A percentile compares a stretch with the other conserved stretches of the same genome.
Conservation (phyloP, 2,329 filamentous ascomycete genomes). For the Sarocladiaceae sp. region DNA sequence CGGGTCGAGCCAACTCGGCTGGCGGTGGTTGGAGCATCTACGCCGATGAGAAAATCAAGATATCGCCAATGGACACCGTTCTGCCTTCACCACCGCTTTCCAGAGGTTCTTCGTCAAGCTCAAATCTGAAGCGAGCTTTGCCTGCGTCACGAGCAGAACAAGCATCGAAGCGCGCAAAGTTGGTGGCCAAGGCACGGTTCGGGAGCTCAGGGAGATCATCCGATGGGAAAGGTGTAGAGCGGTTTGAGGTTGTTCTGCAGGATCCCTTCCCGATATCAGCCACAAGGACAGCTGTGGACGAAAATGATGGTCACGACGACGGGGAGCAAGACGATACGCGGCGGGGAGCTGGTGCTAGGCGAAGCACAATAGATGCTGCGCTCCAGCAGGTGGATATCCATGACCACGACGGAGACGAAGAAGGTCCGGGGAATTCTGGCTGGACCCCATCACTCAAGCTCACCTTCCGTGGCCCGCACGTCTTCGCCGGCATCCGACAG, state of each 20-base stretch:
- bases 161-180: constrained; percentile 48
- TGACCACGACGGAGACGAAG: constrained; percentile 16
- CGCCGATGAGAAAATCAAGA: constrained; percentile 51
- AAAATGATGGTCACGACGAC: constrained; percentile 13
- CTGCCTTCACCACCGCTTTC: constrained; percentile 42
- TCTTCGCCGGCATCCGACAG: constrained; percentile 73
- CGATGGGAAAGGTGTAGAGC: constrained; percentile 57
- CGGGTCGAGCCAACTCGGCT: constrained; percentile 63
- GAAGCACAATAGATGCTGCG: constrained; percentile 29
- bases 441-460: constrained; percentile 45
- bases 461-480: constrained; percentile 67
- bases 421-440: constrained; percentile 19
- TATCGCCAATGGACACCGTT: constrained; percentile 49
- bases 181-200: constrained; percentile 63
- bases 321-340: constrained; percentile 3
- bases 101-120: constrained; percentile 21
- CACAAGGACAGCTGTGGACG: constrained; percentile 12
- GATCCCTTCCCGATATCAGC: constrained; percentile 43
- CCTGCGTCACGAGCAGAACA: constrained; percentile 22
- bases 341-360: constrained; percentile 12
- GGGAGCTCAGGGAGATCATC: constrained; percentile 50
- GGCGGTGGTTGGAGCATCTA: constrained; percentile 78
- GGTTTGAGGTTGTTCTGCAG: constrained; percentile 52
- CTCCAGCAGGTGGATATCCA: constrained; percentile 22
- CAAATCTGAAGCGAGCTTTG: constrained; percentile 21